Conservation (phyloP, 352 stramenopile genomes). For the Globisporangium yorkense region DNA sequence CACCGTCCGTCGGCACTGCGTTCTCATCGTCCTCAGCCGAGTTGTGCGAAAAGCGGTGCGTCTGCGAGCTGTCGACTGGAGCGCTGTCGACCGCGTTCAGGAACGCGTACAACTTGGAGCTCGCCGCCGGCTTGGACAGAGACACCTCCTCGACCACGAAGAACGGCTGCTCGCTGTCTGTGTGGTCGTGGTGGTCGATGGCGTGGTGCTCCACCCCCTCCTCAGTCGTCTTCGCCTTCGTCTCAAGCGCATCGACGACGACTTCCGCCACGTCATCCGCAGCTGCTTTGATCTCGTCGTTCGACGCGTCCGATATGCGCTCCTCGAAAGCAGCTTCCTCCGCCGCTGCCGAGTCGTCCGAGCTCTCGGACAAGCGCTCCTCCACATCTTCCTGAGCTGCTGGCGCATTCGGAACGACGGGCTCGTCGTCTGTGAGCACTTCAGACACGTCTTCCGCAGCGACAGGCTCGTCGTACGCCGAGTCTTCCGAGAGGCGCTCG, state of each 20-base stretch:
- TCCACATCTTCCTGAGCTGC: background rate
- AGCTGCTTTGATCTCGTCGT: background rate
- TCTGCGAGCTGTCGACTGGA: conserved; percentile 25
- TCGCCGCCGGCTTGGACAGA: conserved; percentile 20
- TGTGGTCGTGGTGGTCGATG: conserved; percentile 19
- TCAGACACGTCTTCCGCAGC: background rate
- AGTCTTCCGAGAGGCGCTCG: conserved; percentile 9
- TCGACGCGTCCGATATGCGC: conserved; percentile 1
- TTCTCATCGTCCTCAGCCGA: conserved; percentile 13
- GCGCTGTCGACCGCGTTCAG: conserved; percentile 36
- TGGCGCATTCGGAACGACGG: background rate
- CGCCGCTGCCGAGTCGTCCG: background rate
- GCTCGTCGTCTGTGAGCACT: background rate
- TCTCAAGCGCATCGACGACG: background rate
- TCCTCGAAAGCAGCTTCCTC: background rate
- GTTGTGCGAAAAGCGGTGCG: conserved; percentile 10
- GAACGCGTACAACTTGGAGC: conserved; percentile 49
- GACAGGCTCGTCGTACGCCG: background rate
- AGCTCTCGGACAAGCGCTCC: background rate
- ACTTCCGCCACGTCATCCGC: background rate
- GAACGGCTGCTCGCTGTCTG: conserved; percentile 26
- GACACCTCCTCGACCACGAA: conserved; percentile 31
- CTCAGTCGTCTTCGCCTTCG: background rate
- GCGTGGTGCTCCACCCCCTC: conserved; percentile 10
- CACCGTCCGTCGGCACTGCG: background rate